Conservation (phyloP, 208 protist genomes). For the Naegleria fowleri region DNA sequence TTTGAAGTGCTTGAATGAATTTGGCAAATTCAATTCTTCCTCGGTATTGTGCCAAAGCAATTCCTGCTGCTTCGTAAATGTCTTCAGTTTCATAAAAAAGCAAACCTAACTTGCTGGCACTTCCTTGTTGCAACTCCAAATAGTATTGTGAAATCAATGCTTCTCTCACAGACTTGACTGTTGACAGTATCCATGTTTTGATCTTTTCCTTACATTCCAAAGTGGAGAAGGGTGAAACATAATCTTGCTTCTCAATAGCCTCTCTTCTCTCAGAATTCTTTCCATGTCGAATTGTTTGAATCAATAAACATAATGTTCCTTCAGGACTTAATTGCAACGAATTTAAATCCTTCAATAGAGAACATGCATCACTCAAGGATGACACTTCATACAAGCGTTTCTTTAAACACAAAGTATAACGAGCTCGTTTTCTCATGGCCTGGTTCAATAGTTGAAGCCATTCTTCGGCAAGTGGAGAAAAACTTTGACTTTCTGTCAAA, state of each 20-base stretch:
- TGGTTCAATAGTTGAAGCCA: no score
- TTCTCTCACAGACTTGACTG: not conserved
- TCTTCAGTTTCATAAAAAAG: not conserved
- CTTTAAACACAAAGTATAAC: no score
- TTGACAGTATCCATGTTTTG: not conserved
- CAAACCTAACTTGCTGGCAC: not conserved
- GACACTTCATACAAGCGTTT: no score
- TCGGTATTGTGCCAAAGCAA: not conserved
- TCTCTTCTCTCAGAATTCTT: not conserved
- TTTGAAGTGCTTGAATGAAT: not conserved
- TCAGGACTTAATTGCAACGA: not conserved
- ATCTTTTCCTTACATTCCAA: not conserved
- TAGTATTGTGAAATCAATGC: not conserved
- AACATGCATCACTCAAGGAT: no score
- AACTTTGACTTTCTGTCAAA: no score
- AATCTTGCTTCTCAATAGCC: not conserved
- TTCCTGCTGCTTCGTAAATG: not conserved
- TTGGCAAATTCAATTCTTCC: not conserved
- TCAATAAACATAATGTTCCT: not conserved
- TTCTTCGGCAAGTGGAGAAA: no score
- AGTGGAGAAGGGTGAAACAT: not conserved
- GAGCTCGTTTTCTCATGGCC: no score
- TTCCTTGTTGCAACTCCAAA: not conserved
- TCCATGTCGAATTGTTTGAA: not conserved
- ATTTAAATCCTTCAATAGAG: not conserved